Evolutionary conservation across 768 basidiomycete species (phyloP).

Genomic region (Tricholoma sp.): DNA sequence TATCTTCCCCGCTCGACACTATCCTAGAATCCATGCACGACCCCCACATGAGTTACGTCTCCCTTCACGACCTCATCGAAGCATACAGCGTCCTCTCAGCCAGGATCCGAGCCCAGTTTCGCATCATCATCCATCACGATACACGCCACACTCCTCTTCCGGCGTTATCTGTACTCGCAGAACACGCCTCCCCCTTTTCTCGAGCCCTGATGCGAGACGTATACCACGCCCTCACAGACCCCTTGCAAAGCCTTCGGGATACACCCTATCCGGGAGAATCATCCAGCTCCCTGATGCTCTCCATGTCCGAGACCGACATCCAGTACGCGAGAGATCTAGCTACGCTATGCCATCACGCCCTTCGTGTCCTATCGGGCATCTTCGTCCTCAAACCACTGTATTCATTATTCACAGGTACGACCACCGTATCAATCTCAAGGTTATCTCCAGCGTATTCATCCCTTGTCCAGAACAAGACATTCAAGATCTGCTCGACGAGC

Average conservation of each 20-base stretch:
- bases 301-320: constrained; percentile 29
- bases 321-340: constrained; percentile 37
- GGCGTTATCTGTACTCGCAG: constrained; percentile 25
- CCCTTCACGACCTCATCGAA: constrained; percentile 53
- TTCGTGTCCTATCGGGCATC: constrained; percentile 47
- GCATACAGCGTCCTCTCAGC: constrained; percentile 51
- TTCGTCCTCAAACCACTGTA: constrained; percentile 43
- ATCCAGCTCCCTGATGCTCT: constrained; percentile 9
- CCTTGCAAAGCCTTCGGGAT: constrained; percentile 18
- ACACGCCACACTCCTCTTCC: constrained; percentile 10
- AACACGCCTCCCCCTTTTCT: constrained; percentile 28
- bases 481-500: constrained; percentile 35
- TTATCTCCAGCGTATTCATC: neutral
- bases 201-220: constrained; percentile 50
- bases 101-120: constrained; percentile 32
- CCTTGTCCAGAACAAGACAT: constrained; percentile 37
- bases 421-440: constrained; percentile 3
- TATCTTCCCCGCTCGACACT: constrained; percentile 41
- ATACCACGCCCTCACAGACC: constrained; percentile 32
- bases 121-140: constrained; percentile 12
- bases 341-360: constrained; percentile 46
- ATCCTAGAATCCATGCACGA: constrained; percentile 42
- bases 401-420: constrained; percentile 45
- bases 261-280: constrained; percentile 13
- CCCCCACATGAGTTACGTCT: constrained; percentile 27